A percentile compares a stretch with the other conserved stretches of the same genome.
phyloP scores from a whole-genome alignment of 2,329 filamentous ascomycete species.

The Grosmannia serpens region DNA sequence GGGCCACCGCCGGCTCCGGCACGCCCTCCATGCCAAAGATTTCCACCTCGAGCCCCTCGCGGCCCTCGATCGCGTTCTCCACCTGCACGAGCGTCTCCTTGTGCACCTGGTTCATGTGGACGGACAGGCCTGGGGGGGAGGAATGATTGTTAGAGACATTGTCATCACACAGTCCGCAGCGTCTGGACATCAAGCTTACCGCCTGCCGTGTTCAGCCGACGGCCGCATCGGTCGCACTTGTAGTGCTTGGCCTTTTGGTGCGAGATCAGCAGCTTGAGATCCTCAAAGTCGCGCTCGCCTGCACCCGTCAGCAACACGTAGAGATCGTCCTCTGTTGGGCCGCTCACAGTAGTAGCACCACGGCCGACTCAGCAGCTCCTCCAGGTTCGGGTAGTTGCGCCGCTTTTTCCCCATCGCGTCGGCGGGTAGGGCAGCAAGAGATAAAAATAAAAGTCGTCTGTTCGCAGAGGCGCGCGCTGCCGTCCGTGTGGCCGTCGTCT shows the following conservation, averaged over 20 bases:
- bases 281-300: slow-evolving; percentile 93
- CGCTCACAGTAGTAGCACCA: slow-evolving; percentile 92
- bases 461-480: no score
- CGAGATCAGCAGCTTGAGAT: slow-evolving; percentile 88
- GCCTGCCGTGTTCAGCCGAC: slow-evolving; percentile 86
- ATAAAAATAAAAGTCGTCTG: neutral
- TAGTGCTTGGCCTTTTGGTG: slow-evolving; percentile 99
- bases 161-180: neutral
- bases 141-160: neutral
- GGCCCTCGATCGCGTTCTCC: slow-evolving; percentile 83
- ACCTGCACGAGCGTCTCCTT: slow-evolving; percentile 82
- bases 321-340: neutral
- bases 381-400: slow-evolving; percentile 72
- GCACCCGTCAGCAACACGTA: neutral
- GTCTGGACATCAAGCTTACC: slow-evolving; percentile 41
- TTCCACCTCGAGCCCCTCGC: slow-evolving; percentile 78
- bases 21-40: slow-evolving; percentile 99
- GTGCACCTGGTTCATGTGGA: slow-evolving; percentile 98
- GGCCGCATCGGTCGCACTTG: slow-evolving; percentile 85
- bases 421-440: neutral
- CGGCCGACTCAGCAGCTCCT: slow-evolving; percentile 75
- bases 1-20: slow-evolving; percentile 69
- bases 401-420: slow-evolving; percentile 76
- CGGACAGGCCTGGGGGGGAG: slow-evolving; percentile 59
- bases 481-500: no score